Conservation (phyloP, 768 basidiomycete species). For the Lentinula edodes region DNA sequence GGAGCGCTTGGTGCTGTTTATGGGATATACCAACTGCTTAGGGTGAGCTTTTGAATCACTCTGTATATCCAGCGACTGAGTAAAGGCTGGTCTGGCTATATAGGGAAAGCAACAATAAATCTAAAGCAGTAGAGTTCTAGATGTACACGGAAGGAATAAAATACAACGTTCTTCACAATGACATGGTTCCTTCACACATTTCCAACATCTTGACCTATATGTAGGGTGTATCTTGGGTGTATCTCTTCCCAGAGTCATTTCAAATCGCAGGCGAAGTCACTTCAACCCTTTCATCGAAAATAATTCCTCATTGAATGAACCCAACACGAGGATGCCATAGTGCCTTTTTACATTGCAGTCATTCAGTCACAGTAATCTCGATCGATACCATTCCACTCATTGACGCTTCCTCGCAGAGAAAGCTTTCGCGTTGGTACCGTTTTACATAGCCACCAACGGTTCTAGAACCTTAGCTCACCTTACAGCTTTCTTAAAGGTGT, state of each 20-base stretch:
- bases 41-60: constrained; percentile 25
- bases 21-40: constrained; percentile 41
- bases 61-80: not conserved
- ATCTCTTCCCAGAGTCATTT: not conserved
- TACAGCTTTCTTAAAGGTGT: too few species aligned
- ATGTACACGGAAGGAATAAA: not conserved
- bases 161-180: not conserved
- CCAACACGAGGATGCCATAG: too few species aligned
- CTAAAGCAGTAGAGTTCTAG: not conserved
- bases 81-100: not conserved
- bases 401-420: too few species aligned
- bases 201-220: not conserved
- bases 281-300: too few species aligned
- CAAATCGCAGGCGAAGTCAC: not conserved
- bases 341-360: too few species aligned
- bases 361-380: too few species aligned
- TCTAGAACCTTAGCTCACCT: too few species aligned
- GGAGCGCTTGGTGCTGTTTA: constrained; percentile 51
- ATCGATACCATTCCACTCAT: too few species aligned
- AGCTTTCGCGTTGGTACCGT: too few species aligned
- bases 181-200: not conserved
- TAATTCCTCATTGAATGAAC: too few species aligned
- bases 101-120: not conserved
- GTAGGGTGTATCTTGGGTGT: not conserved
- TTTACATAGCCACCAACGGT: too few species aligned